Evolutionary conservation across 2,329 filamentous ascomycete species (phyloP).

Genomic region (Golovinomyces cichoracearum): DNA sequence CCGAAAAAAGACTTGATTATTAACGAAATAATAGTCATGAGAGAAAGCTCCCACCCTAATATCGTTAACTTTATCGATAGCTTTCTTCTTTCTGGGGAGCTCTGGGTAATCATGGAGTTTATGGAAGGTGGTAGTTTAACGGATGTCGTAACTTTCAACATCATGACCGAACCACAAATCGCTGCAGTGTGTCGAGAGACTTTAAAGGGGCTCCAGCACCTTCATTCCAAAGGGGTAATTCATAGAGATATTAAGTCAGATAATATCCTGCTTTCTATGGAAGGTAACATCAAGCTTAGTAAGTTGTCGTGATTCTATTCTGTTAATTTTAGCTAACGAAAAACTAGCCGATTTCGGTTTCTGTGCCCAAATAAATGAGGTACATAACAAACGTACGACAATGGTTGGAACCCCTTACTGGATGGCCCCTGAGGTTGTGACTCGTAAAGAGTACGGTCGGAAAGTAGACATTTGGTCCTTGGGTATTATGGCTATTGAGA

Average conservation of each 20-base stretch:
- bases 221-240: slow-evolving; percentile 94
- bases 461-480: slow-evolving; percentile 98
- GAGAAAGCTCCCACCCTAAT: slow-evolving; percentile 91
- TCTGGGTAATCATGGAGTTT: slow-evolving; percentile 99
- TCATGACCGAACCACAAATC: slow-evolving; percentile 96
- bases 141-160: slow-evolving; percentile 96
- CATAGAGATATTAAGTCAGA: slow-evolving; percentile 98
- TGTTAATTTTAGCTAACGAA: not conserved
- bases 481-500: slow-evolving; percentile 98
- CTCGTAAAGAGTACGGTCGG: slow-evolving; percentile 85
- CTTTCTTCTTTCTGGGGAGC: slow-evolving; percentile 63
- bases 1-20: slow-evolving; percentile 98
- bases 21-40: slow-evolving; percentile 98
- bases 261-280: slow-evolving; percentile 79
- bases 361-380: slow-evolving; percentile 93
- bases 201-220: slow-evolving; percentile 67
- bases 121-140: slow-evolving; percentile 97
- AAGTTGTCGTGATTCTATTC: slow-evolving; percentile 18
- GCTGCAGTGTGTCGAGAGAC: slow-evolving; percentile 88
- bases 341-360: slow-evolving; percentile 83
- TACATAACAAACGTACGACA: slow-evolving; percentile 87
- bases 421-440: slow-evolving; percentile 98
- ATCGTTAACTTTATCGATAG: slow-evolving; percentile 99
- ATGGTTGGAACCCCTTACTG: slow-evolving; percentile 99
- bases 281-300: slow-evolving; percentile 96